Evolutionary conservation across 352 stramenopile species (phyloP).

Genomic region (Thraustotheca clavata): DNA sequence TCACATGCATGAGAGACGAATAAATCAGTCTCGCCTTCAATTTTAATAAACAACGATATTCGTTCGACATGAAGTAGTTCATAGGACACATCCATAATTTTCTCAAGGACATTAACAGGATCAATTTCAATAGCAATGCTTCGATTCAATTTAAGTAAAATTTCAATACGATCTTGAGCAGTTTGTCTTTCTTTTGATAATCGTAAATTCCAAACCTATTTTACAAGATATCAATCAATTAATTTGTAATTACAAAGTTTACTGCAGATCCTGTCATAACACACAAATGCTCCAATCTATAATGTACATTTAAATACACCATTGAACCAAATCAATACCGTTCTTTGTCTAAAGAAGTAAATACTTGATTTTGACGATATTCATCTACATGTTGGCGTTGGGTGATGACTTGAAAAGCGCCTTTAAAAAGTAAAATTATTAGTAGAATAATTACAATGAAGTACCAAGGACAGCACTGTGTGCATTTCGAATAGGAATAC

Average conservation of each 20-base stretch:
- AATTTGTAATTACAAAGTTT: background rate
- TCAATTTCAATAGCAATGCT: conserved; percentile 65
- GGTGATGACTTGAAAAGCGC: conserved; percentile 55
- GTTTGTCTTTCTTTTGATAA: conserved; percentile 53
- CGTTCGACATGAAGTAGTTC: conserved; percentile 57
- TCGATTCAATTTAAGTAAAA: conserved; percentile 52
- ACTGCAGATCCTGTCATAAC: conserved; percentile 46
- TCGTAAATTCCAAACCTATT: conserved; percentile 53
- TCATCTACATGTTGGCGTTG: background rate
- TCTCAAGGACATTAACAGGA: conserved; percentile 44
- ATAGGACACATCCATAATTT: conserved; percentile 61
- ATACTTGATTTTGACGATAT: conserved; percentile 24
- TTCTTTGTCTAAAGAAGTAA: conserved; percentile 30
- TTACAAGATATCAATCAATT: background rate
- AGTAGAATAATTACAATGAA: background rate
- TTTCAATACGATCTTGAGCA: conserved; percentile 58
- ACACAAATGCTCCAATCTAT: conserved; percentile 24
- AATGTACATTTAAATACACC: background rate
- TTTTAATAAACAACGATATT: conserved; percentile 60
- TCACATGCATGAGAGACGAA: conserved; percentile 52
- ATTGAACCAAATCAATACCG: conserved; percentile 20
- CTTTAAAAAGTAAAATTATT: background rate
- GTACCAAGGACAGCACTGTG: conserved; percentile 40
- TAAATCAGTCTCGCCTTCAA: conserved; percentile 56
- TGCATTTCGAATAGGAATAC: conserved; percentile 51